These are phyloP conservation scores for Austroboletus sp. DNA, from an alignment of 1,284 basidiomycete species.

Conservation along the genomic window DNA sequence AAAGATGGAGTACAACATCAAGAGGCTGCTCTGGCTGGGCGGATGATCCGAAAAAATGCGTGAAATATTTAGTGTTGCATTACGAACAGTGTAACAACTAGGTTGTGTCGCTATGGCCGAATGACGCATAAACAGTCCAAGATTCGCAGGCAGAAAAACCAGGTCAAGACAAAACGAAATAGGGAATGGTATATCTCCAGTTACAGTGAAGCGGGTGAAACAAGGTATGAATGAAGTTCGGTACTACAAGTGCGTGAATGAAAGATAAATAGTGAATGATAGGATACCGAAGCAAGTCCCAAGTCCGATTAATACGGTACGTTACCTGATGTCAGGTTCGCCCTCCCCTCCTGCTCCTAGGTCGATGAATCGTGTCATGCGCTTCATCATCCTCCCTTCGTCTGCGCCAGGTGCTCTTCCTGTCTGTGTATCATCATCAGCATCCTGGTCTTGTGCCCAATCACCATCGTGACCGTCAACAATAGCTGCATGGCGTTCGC, in stretches of 20 bases:
- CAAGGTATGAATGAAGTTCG: conserved; percentile 12
- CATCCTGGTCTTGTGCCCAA: conserved; percentile 19
- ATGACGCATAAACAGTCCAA: conserved; percentile 8
- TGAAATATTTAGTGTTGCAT: conserved; percentile 2
- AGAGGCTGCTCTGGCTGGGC: conserved; percentile 80
- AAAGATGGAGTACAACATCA: conserved; percentile 87
- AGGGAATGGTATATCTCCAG: conserved; percentile 24
- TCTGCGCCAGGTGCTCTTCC: conserved; percentile 26
- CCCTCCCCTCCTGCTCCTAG: conserved; percentile 31
- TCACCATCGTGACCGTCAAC: conserved; percentile 13
- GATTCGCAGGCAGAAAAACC: conserved; percentile 8
- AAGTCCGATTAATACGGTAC: conserved; percentile 14
- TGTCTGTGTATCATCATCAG: conserved; percentile 18
- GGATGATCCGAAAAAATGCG: conserved; percentile 28
- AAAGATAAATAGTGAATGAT: conserved; percentile 13
- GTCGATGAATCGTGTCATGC: conserved; percentile 62
- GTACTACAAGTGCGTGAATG: conserved; percentile 22
- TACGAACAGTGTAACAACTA: conserved; percentile 13
- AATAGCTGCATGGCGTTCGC: conserved; percentile 62
- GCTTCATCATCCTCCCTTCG: conserved; percentile 50
- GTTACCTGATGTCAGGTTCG: conserved; percentile 31
- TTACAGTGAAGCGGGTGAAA: conserved; percentile 14
- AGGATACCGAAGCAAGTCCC: conserved; percentile 15
- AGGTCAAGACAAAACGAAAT: conserved; percentile 16
- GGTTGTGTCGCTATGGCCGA: conserved; percentile 14